Base-by-base conservation (phyloP, 257 asterid species). In the Haberlea rhodopensis region DNA sequence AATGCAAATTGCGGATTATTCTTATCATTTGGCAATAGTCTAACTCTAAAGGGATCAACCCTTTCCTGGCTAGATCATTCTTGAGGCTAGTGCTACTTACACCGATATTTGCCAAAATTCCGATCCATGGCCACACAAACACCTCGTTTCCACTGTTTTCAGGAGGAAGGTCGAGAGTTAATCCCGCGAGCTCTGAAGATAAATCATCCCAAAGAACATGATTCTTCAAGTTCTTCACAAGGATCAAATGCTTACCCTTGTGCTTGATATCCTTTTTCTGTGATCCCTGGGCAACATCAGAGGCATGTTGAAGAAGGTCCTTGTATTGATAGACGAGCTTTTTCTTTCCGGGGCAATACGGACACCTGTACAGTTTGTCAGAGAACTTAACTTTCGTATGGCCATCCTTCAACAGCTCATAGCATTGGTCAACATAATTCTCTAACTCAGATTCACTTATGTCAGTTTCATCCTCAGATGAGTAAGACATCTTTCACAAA, bases 61-160 rank as follows among this genome's bases (percentile, higher is more conserved):
- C 90, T 75, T 67, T 81, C 57, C 52, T 66, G 46, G 65, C 70
- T 64, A 84, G 75, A 65, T 77, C 79, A 23, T 53, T 69, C 63
- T 76, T 81, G 31, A 81, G 64, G 23, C 48, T 61, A 2, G 82
- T 72, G 63, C 28, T 61, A 66, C 78, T 77, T 63, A 73, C 77
- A 67, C 66, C 76, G 51, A 68, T 62, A 70, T 77, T 79, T 46
- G 87, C 87, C n/a, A 84, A 60, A 49, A 84, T 65, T 63, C 90
- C 90, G 73, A 75, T 75, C 84, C 90, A 84, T 31, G 90, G 90
- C 71, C 74, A 84, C 40, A 84, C 81, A 68, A 81, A 84, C 74
- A 75, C 13, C 24, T 71, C 79, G 8, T 45, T 57, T 15, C 25
- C 72, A 57, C 69, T 76, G 43, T 63, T 16, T 15, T 46, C 54